Conservation (phyloP, 257 asterid species). For the Pogostemon cablin region DNA sequence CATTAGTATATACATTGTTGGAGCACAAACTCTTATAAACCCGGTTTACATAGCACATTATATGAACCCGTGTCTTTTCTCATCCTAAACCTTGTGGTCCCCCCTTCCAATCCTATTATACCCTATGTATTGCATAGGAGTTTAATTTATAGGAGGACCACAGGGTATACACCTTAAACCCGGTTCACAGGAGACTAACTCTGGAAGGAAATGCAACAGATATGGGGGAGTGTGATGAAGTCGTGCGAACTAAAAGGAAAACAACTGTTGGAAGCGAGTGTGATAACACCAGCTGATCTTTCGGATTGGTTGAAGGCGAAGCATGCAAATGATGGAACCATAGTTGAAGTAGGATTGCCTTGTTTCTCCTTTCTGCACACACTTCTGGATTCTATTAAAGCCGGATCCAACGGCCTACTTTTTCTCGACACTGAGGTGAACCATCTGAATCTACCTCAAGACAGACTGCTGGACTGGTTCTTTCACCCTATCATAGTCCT, state of each 20-base stretch:
- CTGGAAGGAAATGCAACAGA: conserved; percentile 43
- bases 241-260: conserved; percentile 63
- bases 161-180: too few relatives aligned
- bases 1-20: neutral
- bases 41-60: too few relatives aligned
- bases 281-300: conserved; percentile 65
- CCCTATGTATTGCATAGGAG: too few relatives aligned
- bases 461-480: conserved; percentile 87
- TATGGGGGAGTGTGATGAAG: conserved; percentile 80
- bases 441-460: conserved; percentile 79
- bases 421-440: conserved; percentile 77
- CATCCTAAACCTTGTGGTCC: too few relatives aligned
- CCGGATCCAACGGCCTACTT: conserved; percentile 68
- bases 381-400: conserved; percentile 62
- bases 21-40: too few relatives aligned
- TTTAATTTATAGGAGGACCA: too few relatives aligned
- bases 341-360: conserved; percentile 70
- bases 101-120: too few relatives aligned
- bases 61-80: too few relatives aligned
- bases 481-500: conserved; percentile 84
- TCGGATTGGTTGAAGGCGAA: conserved; percentile 78
- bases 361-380: conserved; percentile 64
- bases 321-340: conserved; percentile 47
- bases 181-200: too few relatives aligned
- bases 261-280: conserved; percentile 58